A percentile compares a stretch with the other conserved stretches of the same genome.
These are phyloP conservation scores for Alnus rubra DNA, from an alignment of 306 rosid genomes.

Conservation along the genomic window DNA sequence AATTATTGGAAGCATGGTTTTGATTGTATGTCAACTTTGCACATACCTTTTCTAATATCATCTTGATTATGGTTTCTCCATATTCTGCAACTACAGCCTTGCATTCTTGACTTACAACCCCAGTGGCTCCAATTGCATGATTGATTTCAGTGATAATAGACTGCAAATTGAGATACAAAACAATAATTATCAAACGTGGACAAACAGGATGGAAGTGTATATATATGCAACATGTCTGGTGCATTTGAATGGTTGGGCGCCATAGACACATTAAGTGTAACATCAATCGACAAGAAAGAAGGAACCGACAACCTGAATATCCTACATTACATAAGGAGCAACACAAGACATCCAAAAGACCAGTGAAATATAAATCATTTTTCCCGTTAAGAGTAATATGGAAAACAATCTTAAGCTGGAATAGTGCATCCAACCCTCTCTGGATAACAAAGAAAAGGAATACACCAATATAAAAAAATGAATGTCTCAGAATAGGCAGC, in stretches of 20 bases:
- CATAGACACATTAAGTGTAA: not conserved
- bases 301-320: not conserved
- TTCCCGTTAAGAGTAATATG: not conserved
- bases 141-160: constrained; percentile 62
- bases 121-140: constrained; percentile 76
- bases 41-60: constrained; percentile 54
- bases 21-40: not conserved
- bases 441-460: not conserved
- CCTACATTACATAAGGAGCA: not conserved
- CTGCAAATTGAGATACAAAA: constrained; percentile 31
- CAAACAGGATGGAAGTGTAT: not conserved
- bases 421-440: not conserved
- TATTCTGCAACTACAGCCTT: constrained; percentile 61
- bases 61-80: constrained; percentile 61
- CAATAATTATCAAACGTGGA: constrained; percentile 4
- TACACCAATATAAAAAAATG: not conserved
- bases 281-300: not conserved
- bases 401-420: not conserved
- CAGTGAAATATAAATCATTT: not conserved
- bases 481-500: not conserved
- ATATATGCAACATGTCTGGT: not conserved
- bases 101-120: constrained; percentile 67
- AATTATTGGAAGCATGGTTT: not conserved
- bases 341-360: not conserved
- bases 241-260: not conserved